Evolutionary conservation across 345 rosid species (phyloP), one percentile per base, ranked within the genome.

Genomic region (Eucalyptus urophylla): DNA sequence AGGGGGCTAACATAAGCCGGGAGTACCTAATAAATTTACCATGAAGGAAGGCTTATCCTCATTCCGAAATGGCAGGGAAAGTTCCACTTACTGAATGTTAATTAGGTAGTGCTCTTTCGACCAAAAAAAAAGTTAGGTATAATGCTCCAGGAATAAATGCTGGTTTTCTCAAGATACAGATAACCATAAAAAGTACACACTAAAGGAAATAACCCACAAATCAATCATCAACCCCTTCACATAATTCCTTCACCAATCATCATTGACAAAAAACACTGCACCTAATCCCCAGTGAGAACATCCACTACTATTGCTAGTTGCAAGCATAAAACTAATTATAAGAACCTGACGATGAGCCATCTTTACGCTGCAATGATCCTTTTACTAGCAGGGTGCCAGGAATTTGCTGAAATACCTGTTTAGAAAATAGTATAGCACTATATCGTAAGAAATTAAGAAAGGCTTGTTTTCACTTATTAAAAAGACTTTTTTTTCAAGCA

Each of bases 361-460:
- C 96, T 91, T 89, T 93, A 31, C 91, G 93, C 92, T 89, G 96
- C 90, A 95, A 90, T 58, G 97, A 95, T 90, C 95, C 98, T 93
- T 95, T 97, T 88, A 97, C 94, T 91, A 97, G 94, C 89, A 96
- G 93, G 80, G 99, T 91, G 80, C 98, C 99, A 11, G 97, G 98
- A 86, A 93, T 95, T 91, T 95, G 99, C 91, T 95, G 97, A 89
- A 96, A 97, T 53, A 96, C 96, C 97, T 96, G 92, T 1, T 76
- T 76, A 6, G 47, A 4, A 76, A 40, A 76, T 40, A 76, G 25
- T 6, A 76, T 21, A 21, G 13, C 43, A 40, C 85, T 40, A 76
- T 76, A 76, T 76, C 3, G 2, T 76, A 21, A 24, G 85, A 12
- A 25, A 76, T 11, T 76, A 76, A 40, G 27, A 76, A 76, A 76